Conservation (phyloP, 352 stramenopile genomes). For the Pythium phragmitis region DNA sequence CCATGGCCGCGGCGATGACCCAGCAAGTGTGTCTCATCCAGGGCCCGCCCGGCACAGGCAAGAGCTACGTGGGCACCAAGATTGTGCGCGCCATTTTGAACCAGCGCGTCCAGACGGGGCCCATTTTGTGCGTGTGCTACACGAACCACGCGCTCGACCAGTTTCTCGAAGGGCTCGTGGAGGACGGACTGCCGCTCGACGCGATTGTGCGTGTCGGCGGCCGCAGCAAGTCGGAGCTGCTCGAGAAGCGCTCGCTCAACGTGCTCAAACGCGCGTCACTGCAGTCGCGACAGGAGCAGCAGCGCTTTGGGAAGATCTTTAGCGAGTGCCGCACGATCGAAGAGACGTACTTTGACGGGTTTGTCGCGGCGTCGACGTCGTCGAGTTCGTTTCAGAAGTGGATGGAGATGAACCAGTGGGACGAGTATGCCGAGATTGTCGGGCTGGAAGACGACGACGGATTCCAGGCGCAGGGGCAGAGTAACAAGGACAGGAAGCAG, state of each 20-base stretch:
- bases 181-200: slow-evolving; percentile 33
- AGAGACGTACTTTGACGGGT: slow-evolving; percentile 7
- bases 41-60: slow-evolving; percentile 77
- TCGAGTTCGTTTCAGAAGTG: slow-evolving; percentile 21
- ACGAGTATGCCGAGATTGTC: slow-evolving; percentile 18
- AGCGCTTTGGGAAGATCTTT: slow-evolving; percentile 10
- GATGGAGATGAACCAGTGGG: slow-evolving; percentile 30
- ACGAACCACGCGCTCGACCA: slow-evolving; percentile 91
- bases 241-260: slow-evolving; percentile 28
- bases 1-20: slow-evolving; percentile 65
- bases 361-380: slow-evolving; percentile 13
- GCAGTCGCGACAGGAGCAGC: slow-evolving; percentile 7
- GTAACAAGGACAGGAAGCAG: not conserved
- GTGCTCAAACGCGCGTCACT: not conserved
- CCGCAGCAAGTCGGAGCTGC: slow-evolving; percentile 46
- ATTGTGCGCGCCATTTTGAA: slow-evolving; percentile 69
- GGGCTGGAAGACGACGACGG: slow-evolving; percentile 5
- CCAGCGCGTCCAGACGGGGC: slow-evolving; percentile 29
- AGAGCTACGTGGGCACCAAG: slow-evolving; percentile 82
- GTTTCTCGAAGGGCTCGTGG: slow-evolving; percentile 84
- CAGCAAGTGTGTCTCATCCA: slow-evolving; percentile 77
- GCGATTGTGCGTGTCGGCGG: slow-evolving; percentile 76
- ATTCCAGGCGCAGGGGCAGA: not conserved
- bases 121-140: slow-evolving; percentile 87
- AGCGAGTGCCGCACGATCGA: slow-evolving; percentile 36